Percentiles rank a stretch among this genome's conserved stretches.
Evolutionary conservation across 495 filamentous ascomycete species (phyloP).

Genomic region (Hamigera avellanea): DNA sequence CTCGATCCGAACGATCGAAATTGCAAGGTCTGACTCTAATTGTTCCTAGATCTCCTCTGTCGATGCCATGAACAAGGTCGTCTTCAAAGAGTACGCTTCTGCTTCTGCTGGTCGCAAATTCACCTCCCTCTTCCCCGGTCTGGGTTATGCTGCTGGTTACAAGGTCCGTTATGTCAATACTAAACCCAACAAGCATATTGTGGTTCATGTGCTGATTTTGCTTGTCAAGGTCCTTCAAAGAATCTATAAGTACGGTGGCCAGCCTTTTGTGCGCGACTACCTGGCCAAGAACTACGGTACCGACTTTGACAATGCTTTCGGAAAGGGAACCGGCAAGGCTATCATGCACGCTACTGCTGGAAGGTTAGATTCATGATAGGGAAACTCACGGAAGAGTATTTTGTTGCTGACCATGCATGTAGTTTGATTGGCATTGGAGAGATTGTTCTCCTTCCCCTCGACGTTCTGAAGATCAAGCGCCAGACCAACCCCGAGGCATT

Average conservation of each 20-base stretch:
- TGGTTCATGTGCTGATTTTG: slow-evolving; percentile 3
- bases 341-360: slow-evolving; percentile 96
- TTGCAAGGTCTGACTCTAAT: not conserved
- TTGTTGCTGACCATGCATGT: slow-evolving; percentile 2
- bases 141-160: slow-evolving; percentile 96
- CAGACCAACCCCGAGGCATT: slow-evolving; percentile 99
- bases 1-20: not conserved
- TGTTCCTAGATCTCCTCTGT: slow-evolving; percentile 43
- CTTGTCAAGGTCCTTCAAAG: slow-evolving; percentile 64
- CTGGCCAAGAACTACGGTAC: slow-evolving; percentile 68
- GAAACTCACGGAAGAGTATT: too few species aligned
- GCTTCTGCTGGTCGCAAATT: slow-evolving; percentile 65
- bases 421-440: slow-evolving; percentile 95
- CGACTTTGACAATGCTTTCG: slow-evolving; percentile 80
- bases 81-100: slow-evolving; percentile 83
- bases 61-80: slow-evolving; percentile 66
- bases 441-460: slow-evolving; percentile 86
- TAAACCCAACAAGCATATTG: too few species aligned
- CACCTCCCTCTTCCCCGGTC: slow-evolving; percentile 89
- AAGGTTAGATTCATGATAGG: slow-evolving; percentile 39
- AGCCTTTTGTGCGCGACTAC: slow-evolving; percentile 91
- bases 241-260: slow-evolving; percentile 97
- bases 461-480: slow-evolving; percentile 98
- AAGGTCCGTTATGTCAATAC: slow-evolving; percentile 52
- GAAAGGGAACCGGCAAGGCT: slow-evolving; percentile 93